Evolutionary conservation across 2,329 filamentous ascomycete genomes (phyloP).

Genomic region (Botryotinia convoluta): DNA sequence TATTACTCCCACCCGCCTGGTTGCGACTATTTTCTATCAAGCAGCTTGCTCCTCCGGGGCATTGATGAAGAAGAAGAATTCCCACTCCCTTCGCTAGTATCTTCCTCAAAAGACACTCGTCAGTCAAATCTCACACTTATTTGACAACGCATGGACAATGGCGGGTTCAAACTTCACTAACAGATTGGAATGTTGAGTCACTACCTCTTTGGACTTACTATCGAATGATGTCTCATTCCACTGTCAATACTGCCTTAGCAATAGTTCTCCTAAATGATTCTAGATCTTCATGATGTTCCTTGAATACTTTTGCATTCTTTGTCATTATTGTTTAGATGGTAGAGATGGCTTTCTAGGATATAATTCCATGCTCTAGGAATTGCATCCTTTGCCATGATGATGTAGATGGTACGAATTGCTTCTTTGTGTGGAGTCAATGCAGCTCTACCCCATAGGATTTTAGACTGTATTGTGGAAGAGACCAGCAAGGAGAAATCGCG

Average conservation of each 20-base stretch:
- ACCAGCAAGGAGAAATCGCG: neutral
- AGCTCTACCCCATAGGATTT: neutral
- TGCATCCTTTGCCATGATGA: neutral
- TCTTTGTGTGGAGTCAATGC: neutral
- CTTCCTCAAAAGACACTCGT: neutral
- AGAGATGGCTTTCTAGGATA: neutral
- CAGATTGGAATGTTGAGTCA: neutral
- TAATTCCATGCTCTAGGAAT: neutral
- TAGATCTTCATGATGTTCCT: neutral
- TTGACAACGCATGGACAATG: neutral
- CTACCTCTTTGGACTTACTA: neutral
- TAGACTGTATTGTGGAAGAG: neutral
- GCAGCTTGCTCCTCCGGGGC: neutral
- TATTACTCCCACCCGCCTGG: accelerated
- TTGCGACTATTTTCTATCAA: neutral
- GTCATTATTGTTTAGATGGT: neutral
- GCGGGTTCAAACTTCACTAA: neutral
- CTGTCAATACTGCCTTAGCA: neutral
- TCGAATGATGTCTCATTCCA: neutral
- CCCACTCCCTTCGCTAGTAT: neutral
- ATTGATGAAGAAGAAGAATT: neutral
- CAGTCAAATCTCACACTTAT: neutral
- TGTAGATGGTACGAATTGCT: neutral
- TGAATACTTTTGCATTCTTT: accelerated
- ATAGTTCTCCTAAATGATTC: neutral